Percentiles rank a stretch among this genome's conserved stretches.
phyloP scores from a whole-genome alignment of 805 yeast species.

The Brettanomyces sp. region DNA sequence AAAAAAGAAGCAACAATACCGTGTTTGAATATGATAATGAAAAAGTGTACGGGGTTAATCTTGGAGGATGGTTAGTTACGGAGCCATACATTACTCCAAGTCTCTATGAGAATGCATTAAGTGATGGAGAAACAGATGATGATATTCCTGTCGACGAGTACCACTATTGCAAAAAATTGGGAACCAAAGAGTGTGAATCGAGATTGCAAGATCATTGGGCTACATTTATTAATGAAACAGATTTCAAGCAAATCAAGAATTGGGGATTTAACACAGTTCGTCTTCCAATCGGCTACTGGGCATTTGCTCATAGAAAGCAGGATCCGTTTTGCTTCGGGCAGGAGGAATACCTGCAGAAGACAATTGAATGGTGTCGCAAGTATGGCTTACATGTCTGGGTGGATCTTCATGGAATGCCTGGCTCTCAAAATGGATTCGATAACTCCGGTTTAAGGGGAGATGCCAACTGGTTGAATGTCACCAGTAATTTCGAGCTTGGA shows the following conservation, averaged over 20 bases:
- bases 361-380: conserved; percentile 64
- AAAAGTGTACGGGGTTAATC: conserved; percentile 35
- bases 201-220: conserved; percentile 67
- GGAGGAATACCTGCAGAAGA: conserved; percentile 59
- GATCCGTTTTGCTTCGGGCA: conserved; percentile 92
- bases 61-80: conserved; percentile 68
- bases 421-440: conserved; percentile 93
- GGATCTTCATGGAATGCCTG: conserved; percentile 94
- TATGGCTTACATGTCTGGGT: conserved; percentile 72
- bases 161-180: conserved; percentile 52
- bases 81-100: conserved; percentile 69
- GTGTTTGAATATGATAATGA: conserved; percentile 14
- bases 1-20: neutral
- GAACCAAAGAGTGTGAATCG: conserved; percentile 43
- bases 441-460: conserved; percentile 79
- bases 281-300: conserved; percentile 95
- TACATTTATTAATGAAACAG: conserved; percentile 65
- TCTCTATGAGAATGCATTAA: conserved; percentile 31
- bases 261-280: conserved; percentile 78
- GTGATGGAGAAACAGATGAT: conserved; percentile 18
- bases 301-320: conserved; percentile 46
- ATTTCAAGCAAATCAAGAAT: conserved; percentile 48
- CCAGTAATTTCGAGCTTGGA: conserved; percentile 37
- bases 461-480: conserved; percentile 43
- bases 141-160: conserved; percentile 74